Evolutionary conservation across 768 basidiomycete genomes (phyloP).

Genomic region (Mycena indigotica): DNA sequence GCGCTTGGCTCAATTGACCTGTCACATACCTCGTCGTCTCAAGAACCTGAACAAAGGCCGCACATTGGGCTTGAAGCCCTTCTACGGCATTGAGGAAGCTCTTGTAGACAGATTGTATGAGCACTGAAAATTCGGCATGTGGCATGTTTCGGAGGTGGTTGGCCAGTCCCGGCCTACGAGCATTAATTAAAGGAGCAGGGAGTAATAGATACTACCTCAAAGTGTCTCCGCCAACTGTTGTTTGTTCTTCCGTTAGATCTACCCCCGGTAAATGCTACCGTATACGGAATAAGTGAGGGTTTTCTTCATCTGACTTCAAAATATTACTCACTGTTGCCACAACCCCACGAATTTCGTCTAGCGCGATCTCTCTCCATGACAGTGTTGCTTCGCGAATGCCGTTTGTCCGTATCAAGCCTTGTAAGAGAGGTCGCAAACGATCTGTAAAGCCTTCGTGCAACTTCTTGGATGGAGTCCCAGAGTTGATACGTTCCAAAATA

Average conservation of each 20-base stretch:
- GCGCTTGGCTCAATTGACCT: neutral
- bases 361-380: slow-evolving; percentile 71
- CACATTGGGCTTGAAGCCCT: slow-evolving; percentile 64
- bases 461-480: slow-evolving; percentile 24
- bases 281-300: slow-evolving; percentile 3
- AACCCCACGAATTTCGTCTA: slow-evolving; percentile 58
- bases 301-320: too few species aligned
- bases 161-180: slow-evolving; percentile 46
- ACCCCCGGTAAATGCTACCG: slow-evolving; percentile 47
- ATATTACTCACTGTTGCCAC: slow-evolving; percentile 57
- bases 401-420: slow-evolving; percentile 74
- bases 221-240: slow-evolving; percentile 2
- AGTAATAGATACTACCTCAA: slow-evolving; percentile 12
- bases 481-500: slow-evolving; percentile 54
- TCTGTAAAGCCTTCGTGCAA: slow-evolving; percentile 57
- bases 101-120: slow-evolving; percentile 63
- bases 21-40: slow-evolving; percentile 42
- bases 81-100: slow-evolving; percentile 66
- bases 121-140: slow-evolving; percentile 65
- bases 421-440: slow-evolving; percentile 68
- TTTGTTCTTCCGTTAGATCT: slow-evolving; percentile 55
- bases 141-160: slow-evolving; percentile 65
- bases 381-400: slow-evolving; percentile 68
- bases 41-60: slow-evolving; percentile 60
- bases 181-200: neutral